These are phyloP conservation scores for Lactarius akahatsu DNA, from an alignment of 768 basidiomycete species.

Conservation along the genomic window DNA sequence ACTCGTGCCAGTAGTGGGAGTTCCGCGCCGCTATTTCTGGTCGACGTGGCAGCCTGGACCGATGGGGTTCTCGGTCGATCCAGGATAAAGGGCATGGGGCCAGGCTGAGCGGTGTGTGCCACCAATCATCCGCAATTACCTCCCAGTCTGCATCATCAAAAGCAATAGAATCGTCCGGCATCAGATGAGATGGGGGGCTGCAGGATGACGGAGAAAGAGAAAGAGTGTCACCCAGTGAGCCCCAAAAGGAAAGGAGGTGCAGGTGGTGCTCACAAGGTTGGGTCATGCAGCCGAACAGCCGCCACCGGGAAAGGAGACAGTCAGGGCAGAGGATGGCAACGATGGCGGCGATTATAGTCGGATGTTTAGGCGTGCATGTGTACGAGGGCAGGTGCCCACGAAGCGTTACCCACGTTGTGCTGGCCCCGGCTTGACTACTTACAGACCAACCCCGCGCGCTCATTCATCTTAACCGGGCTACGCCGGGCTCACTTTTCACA, in stretches of 20 bases:
- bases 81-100: conserved; percentile 20
- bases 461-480: not conserved
- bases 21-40: conserved; percentile 16
- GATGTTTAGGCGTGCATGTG: conserved; percentile 22
- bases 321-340: conserved; percentile 15
- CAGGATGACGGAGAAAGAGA: conserved; percentile 24
- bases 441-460: not conserved
- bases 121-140: conserved; percentile 28
- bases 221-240: conserved; percentile 23
- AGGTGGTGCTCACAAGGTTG: conserved; percentile 26
- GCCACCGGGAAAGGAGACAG: conserved; percentile 21
- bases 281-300: conserved; percentile 29
- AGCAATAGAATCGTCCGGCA: conserved; percentile 20
- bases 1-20: conserved; percentile 22
- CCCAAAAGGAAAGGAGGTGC: conserved; percentile 26
- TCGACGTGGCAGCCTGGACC: conserved; percentile 13
- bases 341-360: conserved; percentile 12
- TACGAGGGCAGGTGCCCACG: conserved; percentile 6
- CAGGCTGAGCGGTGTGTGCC: conserved; percentile 26
- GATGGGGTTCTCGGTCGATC: conserved; percentile 15
- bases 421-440: not conserved
- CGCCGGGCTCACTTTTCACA: conserved; percentile 18
- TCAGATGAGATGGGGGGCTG: conserved; percentile 23
- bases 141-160: conserved; percentile 29
- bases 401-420: conserved; percentile 12